Percentiles rank a stretch among this genome's conserved stretches.
Conservation (phyloP, 192 early-diverging fungal species). For the Podila horticola region DNA sequence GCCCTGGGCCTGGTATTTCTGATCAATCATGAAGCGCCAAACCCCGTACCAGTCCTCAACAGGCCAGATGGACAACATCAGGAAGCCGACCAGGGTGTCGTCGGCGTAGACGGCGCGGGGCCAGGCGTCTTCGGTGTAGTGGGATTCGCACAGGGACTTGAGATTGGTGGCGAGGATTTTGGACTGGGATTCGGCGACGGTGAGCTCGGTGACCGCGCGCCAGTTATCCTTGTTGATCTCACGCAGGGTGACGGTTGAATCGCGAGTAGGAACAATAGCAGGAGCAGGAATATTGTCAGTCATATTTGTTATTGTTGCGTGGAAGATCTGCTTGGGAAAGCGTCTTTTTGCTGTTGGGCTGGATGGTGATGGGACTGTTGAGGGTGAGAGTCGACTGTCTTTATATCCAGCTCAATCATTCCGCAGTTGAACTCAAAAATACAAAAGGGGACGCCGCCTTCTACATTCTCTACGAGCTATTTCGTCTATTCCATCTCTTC, state of each 20-base stretch:
- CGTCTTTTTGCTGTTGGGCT: too few species aligned
- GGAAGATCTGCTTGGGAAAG: too few species aligned
- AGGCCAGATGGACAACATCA: constrained; percentile 13
- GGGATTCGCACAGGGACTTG: constrained; percentile 12
- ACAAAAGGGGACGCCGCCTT: too few species aligned
- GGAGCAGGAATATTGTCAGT: too few species aligned
- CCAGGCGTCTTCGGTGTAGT: constrained; percentile 19
- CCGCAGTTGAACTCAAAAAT: too few species aligned
- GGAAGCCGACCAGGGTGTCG: constrained; percentile 11
- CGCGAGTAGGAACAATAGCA: background rate
- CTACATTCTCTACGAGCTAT: too few species aligned
- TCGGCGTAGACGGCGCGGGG: constrained; percentile 14
- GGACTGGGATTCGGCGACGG: constrained; percentile 2
- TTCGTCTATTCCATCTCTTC: too few species aligned
- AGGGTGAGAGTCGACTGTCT: too few species aligned
- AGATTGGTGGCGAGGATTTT: constrained; percentile 2
- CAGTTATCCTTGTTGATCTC: constrained; percentile 16
- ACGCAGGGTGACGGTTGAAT: constrained; percentile 10
- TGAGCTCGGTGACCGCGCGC: constrained; percentile 5
- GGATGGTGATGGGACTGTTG: too few species aligned
- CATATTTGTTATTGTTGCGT: too few species aligned
- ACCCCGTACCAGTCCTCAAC: constrained; percentile 12
- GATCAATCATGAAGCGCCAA: constrained; percentile 24
- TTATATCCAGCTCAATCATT: too few species aligned
- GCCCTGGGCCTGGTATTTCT: constrained; percentile 5